phyloP scores from a whole-genome alignment of 352 stramenopile genomes.

The Phytophthora quininea region DNA sequence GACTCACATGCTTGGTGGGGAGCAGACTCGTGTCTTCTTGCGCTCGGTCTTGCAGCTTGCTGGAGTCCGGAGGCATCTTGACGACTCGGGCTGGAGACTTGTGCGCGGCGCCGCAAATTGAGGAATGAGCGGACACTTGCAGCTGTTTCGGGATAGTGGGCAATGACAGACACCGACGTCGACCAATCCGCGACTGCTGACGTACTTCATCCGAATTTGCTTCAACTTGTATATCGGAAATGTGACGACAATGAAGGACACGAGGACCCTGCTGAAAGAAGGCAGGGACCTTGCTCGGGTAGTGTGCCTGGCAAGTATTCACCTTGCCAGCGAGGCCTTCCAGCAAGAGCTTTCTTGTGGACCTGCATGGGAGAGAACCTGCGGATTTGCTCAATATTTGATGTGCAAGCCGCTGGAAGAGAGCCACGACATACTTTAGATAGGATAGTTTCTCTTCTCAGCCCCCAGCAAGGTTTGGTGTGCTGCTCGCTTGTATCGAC shows the following conservation, averaged over 20 bases:
- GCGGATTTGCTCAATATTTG: background rate
- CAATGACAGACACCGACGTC: background rate
- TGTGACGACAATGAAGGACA: no score
- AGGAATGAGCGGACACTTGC: conserved; percentile 13
- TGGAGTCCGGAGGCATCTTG: conserved; percentile 30
- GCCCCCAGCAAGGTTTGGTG: conserved; percentile 14
- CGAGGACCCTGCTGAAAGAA: no score
- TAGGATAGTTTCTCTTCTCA: no score
- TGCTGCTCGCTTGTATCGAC: conserved; percentile 18
- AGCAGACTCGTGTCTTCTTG: conserved; percentile 31
- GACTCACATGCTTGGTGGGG: conserved; percentile 19
- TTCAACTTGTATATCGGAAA: no score
- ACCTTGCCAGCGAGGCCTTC: no score
- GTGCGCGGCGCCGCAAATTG: conserved; percentile 14
- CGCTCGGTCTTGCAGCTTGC: conserved; percentile 20
- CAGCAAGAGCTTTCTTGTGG: background rate
- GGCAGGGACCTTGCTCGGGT: no score
- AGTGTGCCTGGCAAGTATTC: no score
- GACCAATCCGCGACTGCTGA: background rate
- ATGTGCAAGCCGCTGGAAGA: no score
- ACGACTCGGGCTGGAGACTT: conserved; percentile 7
- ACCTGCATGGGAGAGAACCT: background rate
- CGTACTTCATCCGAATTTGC: background rate
- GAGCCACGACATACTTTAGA: no score
- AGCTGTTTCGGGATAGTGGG: background rate